Evolutionary conservation across 345 rosid genomes (phyloP).

Genomic region (Lenwebbia sp.): DNA sequence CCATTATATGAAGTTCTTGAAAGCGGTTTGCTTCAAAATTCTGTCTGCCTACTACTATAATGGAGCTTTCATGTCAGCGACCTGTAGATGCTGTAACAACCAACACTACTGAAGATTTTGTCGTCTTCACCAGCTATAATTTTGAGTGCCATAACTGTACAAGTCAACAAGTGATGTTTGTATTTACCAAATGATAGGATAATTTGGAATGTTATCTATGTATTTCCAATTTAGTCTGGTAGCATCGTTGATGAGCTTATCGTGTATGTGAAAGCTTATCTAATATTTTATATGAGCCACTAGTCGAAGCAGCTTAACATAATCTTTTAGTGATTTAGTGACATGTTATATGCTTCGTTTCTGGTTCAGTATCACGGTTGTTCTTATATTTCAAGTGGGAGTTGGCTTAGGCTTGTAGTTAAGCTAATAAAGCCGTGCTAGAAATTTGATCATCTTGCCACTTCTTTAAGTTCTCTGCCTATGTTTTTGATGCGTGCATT

Average conservation of each 20-base stretch:
- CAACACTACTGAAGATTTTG: background rate
- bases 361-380: background rate
- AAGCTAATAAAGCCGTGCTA: background rate
- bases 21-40: background rate
- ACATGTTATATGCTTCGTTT: background rate
- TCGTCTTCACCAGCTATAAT: background rate
- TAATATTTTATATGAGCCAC: background rate
- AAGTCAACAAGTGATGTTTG: background rate
- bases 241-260: background rate
- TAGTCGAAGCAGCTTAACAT: background rate
- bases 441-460: background rate
- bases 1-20: background rate
- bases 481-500: background rate
- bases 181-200: background rate
- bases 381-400: background rate
- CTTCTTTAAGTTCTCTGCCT: background rate
- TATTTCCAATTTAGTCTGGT: background rate
- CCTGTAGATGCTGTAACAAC: background rate
- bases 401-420: background rate
- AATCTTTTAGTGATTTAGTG: background rate
- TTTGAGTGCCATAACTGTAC: background rate
- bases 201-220: background rate
- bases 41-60: background rate
- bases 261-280: background rate
- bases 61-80: background rate